Base-by-base conservation (phyloP, 306 rosid genomes). In the Trifolium pratense region DNA sequence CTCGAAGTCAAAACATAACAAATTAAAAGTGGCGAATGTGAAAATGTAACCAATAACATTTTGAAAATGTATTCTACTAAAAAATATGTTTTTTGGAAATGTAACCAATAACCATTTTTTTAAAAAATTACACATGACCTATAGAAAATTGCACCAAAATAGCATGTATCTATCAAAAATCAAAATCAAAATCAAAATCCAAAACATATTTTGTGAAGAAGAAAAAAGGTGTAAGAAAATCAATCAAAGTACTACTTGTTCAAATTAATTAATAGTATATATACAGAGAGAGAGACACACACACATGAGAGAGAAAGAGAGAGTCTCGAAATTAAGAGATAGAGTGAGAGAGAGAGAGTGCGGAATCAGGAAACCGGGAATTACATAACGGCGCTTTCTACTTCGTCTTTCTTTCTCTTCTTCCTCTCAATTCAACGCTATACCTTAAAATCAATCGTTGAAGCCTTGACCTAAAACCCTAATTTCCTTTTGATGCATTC, bases 401-500 rank as follows among this genome's bases (percentile, higher is more conserved):
- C 25, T 69, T 69, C 63, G 48, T 63, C 52, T 62, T 25, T 63
- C 52, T 62, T 25, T 23, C 58, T 26, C 25, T 66, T 26, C 25
- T 66, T 45, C 17, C 16, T 20, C 40, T 12, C 7, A 23, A 66
- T 23, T 43, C 70, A 39, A 43, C 31, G 32, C 29, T 16, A 21
- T 12, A 18, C 29, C 10, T 26, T 15, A 25, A 34, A 59, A 59
- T 59, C 21, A 64, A 39, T 7, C 26, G 21, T 57, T 12, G n/a
- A 10, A 14, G 6, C 12, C 9, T 5, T 42, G 14, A 3, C 68
- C 34, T 72, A n/a, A 71, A 72, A 72, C 78, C 82, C 82, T 65
- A 65, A 45, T 42, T 43, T 57, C 20, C 7, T 49, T 73, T 78
- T 36, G 18, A 73, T 79, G 83, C 55, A 71, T 2, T 73, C 34